phyloP scores from a whole-genome alignment of 345 rosid species.

The Streptanthus diversifolius region DNA sequence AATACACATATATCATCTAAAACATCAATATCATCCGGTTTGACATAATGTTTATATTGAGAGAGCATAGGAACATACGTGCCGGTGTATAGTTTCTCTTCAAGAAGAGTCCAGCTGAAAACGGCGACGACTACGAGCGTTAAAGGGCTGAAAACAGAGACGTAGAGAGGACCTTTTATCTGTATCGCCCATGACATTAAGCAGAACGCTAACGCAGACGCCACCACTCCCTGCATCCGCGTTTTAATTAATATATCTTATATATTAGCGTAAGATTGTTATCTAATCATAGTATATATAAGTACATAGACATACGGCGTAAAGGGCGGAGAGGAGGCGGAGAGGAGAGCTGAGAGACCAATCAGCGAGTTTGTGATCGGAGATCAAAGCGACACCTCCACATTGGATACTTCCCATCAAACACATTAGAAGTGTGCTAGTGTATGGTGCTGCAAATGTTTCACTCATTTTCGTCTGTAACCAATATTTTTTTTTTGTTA shows the following conservation, averaged over 20 bases:
- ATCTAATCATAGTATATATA: neutral
- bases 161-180: constrained; percentile 80
- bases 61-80: constrained; percentile 47
- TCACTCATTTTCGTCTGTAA: constrained; percentile 59
- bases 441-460: constrained; percentile 78
- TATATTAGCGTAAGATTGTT: neutral
- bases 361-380: constrained; percentile 40
- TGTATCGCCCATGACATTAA: constrained; percentile 69
- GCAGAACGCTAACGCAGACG: constrained; percentile 66
- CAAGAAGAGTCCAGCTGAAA: constrained; percentile 77
- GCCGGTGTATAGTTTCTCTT: constrained; percentile 71
- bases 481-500: neutral
- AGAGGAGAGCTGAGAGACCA: constrained; percentile 64
- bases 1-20: neutral
- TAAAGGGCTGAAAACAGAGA: constrained; percentile 83
- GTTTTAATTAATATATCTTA: neutral
- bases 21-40: neutral
- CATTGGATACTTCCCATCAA: constrained; percentile 68
- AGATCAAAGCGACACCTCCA: constrained; percentile 38
- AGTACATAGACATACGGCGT: constrained; percentile 47
- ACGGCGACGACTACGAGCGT: constrained; percentile 64
- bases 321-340: constrained; percentile 58
- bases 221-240: constrained; percentile 57
- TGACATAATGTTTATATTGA: neutral
- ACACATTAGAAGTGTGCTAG: constrained; percentile 68